phyloP scores from a whole-genome alignment of 129 eudicot genomes.

The Centaurea solstitialis region DNA sequence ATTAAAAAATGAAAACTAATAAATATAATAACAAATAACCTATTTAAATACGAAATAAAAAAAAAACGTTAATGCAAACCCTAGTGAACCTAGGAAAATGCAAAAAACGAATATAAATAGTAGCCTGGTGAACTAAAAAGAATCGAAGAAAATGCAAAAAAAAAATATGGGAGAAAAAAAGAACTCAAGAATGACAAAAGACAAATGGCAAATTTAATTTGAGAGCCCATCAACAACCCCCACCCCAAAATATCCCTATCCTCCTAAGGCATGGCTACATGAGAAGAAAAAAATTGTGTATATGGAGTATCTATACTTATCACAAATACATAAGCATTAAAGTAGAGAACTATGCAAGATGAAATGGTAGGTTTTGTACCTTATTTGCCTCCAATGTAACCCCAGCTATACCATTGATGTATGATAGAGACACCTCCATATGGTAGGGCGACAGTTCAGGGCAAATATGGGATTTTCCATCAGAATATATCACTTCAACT shows the following conservation, averaged over 20 bases:
- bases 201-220: too few relatives aligned
- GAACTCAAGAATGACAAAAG: too few relatives aligned
- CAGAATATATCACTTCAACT: slow-evolving; percentile 68
- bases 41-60: too few relatives aligned
- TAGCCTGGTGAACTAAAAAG: too few relatives aligned
- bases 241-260: background rate
- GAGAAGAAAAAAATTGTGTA: background rate
- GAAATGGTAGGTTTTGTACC: slow-evolving; percentile 38
- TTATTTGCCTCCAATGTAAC: slow-evolving; percentile 68
- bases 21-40: too few relatives aligned
- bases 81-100: too few relatives aligned
- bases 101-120: too few relatives aligned
- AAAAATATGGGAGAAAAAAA: too few relatives aligned
- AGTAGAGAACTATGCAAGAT: background rate
- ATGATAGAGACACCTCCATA: slow-evolving; percentile 79
- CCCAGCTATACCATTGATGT: slow-evolving; percentile 67
- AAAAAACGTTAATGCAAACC: too few relatives aligned
- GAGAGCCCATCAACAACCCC: background rate
- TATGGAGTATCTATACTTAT: background rate
- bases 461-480: slow-evolving; percentile 65
- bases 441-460: slow-evolving; percentile 80
- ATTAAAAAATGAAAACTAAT: too few relatives aligned
- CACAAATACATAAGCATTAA: background rate
- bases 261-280: background rate
- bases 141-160: too few relatives aligned